phyloP scores from a whole-genome alignment of 495 filamentous ascomycete genomes.

The Podospora tetraspora region DNA sequence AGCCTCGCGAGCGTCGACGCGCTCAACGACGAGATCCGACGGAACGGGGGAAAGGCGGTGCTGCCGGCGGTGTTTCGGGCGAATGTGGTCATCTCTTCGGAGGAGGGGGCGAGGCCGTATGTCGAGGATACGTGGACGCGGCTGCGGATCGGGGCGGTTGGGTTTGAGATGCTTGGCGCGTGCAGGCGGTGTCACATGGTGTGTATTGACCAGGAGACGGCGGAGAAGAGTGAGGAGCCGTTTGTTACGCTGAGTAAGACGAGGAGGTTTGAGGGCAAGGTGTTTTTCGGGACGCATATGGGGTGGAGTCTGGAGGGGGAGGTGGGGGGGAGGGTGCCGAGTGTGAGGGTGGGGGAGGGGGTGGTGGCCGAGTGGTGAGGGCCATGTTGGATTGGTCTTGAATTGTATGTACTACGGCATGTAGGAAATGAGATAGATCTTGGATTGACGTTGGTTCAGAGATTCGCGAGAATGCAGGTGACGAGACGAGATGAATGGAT shows the following conservation, averaged over 20 bases:
- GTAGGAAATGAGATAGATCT: not conserved
- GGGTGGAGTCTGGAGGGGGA: constrained; percentile 34
- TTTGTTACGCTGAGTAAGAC: constrained; percentile 86
- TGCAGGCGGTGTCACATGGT: constrained; percentile 95
- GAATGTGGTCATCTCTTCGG: constrained; percentile 64
- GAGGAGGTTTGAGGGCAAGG: constrained; percentile 69
- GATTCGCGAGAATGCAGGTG: not conserved
- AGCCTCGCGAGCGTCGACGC: constrained; percentile 71
- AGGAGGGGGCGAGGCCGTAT: constrained; percentile 28
- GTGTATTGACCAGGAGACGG: constrained; percentile 82
- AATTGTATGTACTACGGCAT: no score
- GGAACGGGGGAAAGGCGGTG: constrained; percentile 51
- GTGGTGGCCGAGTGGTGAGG: constrained; percentile 29
- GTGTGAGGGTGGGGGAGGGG: constrained; percentile 53
- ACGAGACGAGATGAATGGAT: not conserved
- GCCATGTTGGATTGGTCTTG: no score
- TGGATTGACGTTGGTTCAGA: not conserved
- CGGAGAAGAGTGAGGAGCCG: constrained; percentile 71
- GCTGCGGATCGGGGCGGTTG: constrained; percentile 46
- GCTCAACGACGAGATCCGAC: constrained; percentile 65
- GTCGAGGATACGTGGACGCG: constrained; percentile 54
- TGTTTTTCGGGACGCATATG: constrained; percentile 83
- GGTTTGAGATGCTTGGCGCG: constrained; percentile 67
- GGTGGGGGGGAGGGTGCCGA: constrained; percentile 31
- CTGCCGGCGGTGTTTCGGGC: constrained; percentile 69